Base-by-base conservation (phyloP, 371 early-diverging fungal genomes). In the Chytridium lagenaria region DNA sequence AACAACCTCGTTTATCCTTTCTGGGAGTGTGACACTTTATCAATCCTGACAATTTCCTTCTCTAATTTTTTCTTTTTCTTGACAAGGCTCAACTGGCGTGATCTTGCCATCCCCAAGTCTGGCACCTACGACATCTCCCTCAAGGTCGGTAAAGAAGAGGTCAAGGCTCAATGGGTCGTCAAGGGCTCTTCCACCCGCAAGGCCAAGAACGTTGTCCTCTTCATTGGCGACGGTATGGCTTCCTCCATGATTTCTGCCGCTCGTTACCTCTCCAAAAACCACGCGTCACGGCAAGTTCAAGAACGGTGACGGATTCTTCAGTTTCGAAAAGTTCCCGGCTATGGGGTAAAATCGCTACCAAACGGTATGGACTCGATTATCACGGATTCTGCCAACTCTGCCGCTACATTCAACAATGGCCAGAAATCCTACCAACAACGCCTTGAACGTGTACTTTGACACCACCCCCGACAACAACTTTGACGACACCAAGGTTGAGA, bases 321-420 rank as follows among this genome's bases (percentile, higher is more conserved):
- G 83, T 55, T 85, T 91, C 81, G 92, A 91, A 69, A 78, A 85
- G 69, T 86, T 88, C 80, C 89, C 86, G 69, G 69, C 85, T 69
- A 78, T 92, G 40, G 92, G 92, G n/a, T 28, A 89, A 89, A 68
- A 80, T 91, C 77, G 82, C 87, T 71, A 89, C 91, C 74, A 87
- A n/a, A 91, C 77, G 91, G 91, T 26, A 76, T 91, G 51, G 92
- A 92, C 79, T 80, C 89, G 68, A 83, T 92, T 64, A 77, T 91
- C 61, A 92, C 92, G 57, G 91, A 92, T 78, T 91, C 91, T 70
- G 90, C 92, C 76, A 92, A 92, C 82, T 89, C 89, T 52, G 92
- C 92, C 57, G 84, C 88, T 5, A 81, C 92, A 68, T 92, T 90
- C 80, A 79, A 87, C 74, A 84, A 89, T 73, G 90, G 92, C 30